phyloP scores from a whole-genome alignment of 306 rosid species.

The Cicer bijugum region DNA sequence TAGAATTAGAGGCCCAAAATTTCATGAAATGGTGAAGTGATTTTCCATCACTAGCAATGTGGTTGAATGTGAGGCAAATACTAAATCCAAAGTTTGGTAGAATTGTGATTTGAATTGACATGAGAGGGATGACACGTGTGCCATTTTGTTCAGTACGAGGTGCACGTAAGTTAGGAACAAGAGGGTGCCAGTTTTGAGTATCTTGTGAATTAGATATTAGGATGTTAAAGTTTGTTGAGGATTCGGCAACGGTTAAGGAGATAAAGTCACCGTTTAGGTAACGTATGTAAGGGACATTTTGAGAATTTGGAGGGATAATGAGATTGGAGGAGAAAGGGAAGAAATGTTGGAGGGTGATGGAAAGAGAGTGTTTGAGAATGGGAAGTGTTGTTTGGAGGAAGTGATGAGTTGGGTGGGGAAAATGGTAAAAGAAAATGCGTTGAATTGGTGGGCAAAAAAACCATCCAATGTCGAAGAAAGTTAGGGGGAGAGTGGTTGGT shows the following conservation, averaged over 20 bases:
- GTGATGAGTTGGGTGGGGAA: conserved; percentile 37
- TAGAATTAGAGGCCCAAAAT: conserved; percentile 46
- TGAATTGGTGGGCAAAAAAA: background rate
- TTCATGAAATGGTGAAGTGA: conserved; percentile 46
- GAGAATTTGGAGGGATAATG: conserved; percentile 36
- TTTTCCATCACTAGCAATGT: conserved; percentile 32
- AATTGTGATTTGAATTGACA: conserved; percentile 41
- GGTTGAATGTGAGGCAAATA: conserved; percentile 26
- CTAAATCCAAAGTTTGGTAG: conserved; percentile 27
- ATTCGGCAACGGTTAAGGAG: conserved; percentile 39
- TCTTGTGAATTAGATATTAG: conserved; percentile 31
- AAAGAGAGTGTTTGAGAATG: conserved; percentile 49
- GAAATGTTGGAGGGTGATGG: conserved; percentile 52
- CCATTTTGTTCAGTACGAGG: background rate
- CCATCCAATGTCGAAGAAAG: conserved; percentile 51
- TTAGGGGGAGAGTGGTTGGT: conserved; percentile 41
- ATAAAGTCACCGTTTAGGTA: conserved; percentile 20
- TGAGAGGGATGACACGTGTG: conserved; percentile 1
- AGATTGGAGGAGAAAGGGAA: conserved; percentile 46
- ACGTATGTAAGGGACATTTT: conserved; percentile 30
- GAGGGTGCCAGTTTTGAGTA: conserved; percentile 27
- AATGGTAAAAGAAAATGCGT: conserved; percentile 51
- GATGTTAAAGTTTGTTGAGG: conserved; percentile 8
- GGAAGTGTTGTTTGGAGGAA: conserved; percentile 44
- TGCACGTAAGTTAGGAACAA: conserved; percentile 9